These are phyloP conservation scores for Oryza meridionalis DNA, from an alignment of 176 grass and related monocot genomes.

Conservation along the genomic window DNA sequence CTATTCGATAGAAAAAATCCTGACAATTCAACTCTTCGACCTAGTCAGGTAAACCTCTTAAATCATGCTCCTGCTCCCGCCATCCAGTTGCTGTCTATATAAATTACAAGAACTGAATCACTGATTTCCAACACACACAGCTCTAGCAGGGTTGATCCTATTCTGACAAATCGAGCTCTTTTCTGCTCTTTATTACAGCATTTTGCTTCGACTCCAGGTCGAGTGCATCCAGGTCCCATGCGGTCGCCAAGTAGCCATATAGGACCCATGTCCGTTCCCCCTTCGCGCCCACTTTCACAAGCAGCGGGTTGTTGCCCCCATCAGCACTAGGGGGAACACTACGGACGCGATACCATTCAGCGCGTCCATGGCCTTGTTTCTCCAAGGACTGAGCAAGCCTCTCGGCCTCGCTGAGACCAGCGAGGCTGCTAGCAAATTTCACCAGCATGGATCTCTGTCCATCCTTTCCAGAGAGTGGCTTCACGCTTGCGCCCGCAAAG, in stretches of 20 bases:
- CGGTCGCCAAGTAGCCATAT: conserved; percentile 82
- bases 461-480: conserved; percentile 67
- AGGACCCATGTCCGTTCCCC: conserved; percentile 70
- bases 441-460: conserved; percentile 67
- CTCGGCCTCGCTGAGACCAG: conserved; percentile 72
- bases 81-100: neutral
- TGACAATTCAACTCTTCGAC: neutral
- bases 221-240: conserved; percentile 72
- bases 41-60: neutral
- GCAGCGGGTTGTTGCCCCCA: conserved; percentile 48
- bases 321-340: conserved; percentile 29
- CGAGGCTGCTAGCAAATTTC: conserved; percentile 63
- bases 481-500: conserved; percentile 54
- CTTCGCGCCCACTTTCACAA: conserved; percentile 63
- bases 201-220: conserved; percentile 64
- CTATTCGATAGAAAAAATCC: neutral
- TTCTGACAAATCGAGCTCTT: conserved; percentile 68
- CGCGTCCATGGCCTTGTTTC: conserved; percentile 54
- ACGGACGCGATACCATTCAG: conserved; percentile 44
- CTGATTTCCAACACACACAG: conserved; percentile 27
- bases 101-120: neutral
- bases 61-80: neutral
- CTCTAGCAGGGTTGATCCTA: conserved; percentile 25
- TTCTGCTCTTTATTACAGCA: conserved; percentile 72
- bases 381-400: conserved; percentile 66